These are phyloP conservation scores for Stagonosporopsis cucurbitacearum DNA, from an alignment of 2,329 filamentous ascomycete species.

Conservation along the genomic window DNA sequence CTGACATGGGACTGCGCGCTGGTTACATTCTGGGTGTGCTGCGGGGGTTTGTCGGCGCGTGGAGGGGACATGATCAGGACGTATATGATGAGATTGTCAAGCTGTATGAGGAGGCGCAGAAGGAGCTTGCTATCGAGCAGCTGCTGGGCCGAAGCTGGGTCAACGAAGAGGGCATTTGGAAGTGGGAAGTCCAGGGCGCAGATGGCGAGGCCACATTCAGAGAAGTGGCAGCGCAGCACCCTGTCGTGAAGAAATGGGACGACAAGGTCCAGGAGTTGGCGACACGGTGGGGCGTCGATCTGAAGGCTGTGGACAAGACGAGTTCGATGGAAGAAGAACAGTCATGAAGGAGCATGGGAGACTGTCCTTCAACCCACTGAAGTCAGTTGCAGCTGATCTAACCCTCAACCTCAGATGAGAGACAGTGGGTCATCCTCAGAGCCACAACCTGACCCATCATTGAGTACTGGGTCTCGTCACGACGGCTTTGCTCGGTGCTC, in stretches of 20 bases:
- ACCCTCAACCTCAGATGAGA: background rate
- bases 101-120: constrained; percentile 55
- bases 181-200: constrained; percentile 59
- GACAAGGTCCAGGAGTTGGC: constrained; percentile 53
- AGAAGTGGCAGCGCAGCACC: constrained; percentile 69
- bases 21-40: constrained; percentile 79
- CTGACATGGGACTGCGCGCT: constrained; percentile 74
- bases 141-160: constrained; percentile 73
- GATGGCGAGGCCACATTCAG: constrained; percentile 47
- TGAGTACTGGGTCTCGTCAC: no score
- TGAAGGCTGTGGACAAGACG: constrained; percentile 48
- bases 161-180: constrained; percentile 74
- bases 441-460: no score
- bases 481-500: background rate
- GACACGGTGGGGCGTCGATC: constrained; percentile 49
- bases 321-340: constrained; percentile 45
- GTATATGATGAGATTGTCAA: constrained; percentile 34
- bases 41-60: constrained; percentile 69
- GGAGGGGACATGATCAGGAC: constrained; percentile 41
- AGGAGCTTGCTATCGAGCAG: constrained; percentile 65
- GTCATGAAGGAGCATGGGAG: background rate
- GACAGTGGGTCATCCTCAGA: background rate
- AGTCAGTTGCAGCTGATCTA: background rate
- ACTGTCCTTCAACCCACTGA: background rate
- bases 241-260: constrained; percentile 69